Base-by-base conservation (phyloP, 345 rosid species). In the Mangifera indica region DNA sequence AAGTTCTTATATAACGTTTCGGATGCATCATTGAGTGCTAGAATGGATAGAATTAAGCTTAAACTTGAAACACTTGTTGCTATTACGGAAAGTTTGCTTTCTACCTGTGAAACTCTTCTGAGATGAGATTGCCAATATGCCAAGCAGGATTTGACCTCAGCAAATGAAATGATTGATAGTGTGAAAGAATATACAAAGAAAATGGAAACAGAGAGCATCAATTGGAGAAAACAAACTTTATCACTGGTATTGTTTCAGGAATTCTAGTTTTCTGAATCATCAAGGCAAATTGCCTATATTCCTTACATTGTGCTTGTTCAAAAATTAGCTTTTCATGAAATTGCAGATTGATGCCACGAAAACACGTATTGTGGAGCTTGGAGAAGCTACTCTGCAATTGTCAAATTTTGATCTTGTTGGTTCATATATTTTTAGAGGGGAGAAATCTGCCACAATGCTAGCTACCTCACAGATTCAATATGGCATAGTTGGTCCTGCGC, bases 21-120 rank as follows among this genome's bases (percentile, higher is more conserved):
- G 74, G 98, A 94, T 81, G 88, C 92, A 74, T 84, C 98, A 76
- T 83, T 97, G 37, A 77, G 77, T 59, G 78, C 65, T 4, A 97
- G 98, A 53, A 84, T 81, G 90, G 97, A 95, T 76, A 88, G 99
- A 81, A 85, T 89, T 79, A 88, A 78, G 84, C 98, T 95, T 79
- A 95, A 92, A 84, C 91, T 95, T 71, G 97, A 87, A 87, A 95
- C 97, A 37, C 97, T 97, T 20, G 81, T 88, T 72, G 83, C 83
- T 34, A 91, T 92, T 81, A 93, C 98, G 9, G 93, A 92, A 66
- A 88, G 88, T 42, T 75, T 92, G 25, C 86, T 92, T 75, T 87
- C 97, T 72, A 74, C 87, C 14, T 89, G 88, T 69, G 97, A 88
- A 69, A 75, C 87, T 81, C 82, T 81, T 75, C 76, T 87, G 78